Base-by-base conservation (phyloP, 169 alveolate genomes). In the Plasmodium yoelii region DNA sequence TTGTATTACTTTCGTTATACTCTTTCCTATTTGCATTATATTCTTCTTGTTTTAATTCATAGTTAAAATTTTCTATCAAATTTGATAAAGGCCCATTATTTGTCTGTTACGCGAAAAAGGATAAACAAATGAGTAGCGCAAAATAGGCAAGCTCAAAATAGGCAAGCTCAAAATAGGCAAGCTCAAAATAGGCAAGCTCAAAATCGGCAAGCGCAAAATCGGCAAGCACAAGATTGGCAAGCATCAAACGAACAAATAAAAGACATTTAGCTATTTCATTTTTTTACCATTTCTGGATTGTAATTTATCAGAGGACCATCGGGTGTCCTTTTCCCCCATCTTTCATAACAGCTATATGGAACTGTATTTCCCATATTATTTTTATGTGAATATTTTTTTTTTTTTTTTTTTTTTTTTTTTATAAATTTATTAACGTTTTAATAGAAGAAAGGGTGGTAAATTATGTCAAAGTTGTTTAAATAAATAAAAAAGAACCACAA, bases 261-360 rank as follows among this genome's bases (percentile, higher is more conserved):
- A 60, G n/a, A 57, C 5, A 42, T 44, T 44, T 7, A 12, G 4
- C 22, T 13, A n/a, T 10, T 1, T 26, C 42, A 24, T n/a, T 24
- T 63, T 13, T 69, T 57, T 77, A 77, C 88, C 34, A 34, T 77
- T 68, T 64, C 60, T 1, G 77, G 88, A 49, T 77, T 49, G 39
- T 77, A 77, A 42, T 77, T 64, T 24, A 77, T 47, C 15, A 77
- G 88, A 18, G 88, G 88, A 5, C 88, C 88, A 57, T 77, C 88
- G 8, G 88, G 88, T n/a, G 77, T 61, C 18, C 88, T 77, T 26
- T 77, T 77, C 46, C 88, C 88, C 88, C 88, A 77, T 46, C 88
- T 67, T 56, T 77, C 88, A 57, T 77, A 77, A 46, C 88, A 77
- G 75, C 65, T 77, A 57, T 77, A 77, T 18, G 72, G 88, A 64